Conservation (phyloP, 2,329 filamentous ascomycete species). For the Cercospora zeina region DNA sequence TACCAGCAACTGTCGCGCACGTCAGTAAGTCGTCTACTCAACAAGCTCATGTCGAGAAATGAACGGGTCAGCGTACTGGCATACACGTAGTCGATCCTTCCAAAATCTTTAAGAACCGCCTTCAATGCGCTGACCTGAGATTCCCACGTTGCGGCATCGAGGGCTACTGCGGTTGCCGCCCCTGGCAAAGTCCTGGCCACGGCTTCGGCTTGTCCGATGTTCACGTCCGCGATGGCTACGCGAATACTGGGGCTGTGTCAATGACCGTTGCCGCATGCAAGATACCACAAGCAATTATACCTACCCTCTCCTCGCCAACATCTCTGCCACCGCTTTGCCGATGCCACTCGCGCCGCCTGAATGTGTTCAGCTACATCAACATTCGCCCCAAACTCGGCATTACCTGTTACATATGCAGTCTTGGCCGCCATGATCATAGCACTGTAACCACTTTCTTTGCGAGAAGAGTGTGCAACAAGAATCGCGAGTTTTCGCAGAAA, state of each 20-base stretch:
- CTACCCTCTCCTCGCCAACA: slow-evolving; percentile 36
- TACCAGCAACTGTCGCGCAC: slow-evolving; percentile 32
- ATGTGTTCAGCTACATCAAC: not conserved
- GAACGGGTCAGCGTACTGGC: slow-evolving; percentile 38
- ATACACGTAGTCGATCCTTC: slow-evolving; percentile 46
- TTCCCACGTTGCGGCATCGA: slow-evolving; percentile 43
- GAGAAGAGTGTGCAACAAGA: not conserved
- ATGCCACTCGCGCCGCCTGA: slow-evolving; percentile 38
- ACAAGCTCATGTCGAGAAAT: not conserved
- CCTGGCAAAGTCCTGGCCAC: slow-evolving; percentile 32
- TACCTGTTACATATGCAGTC: slow-evolving; percentile 24
- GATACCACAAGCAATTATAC: not conserved
- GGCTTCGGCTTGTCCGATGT: slow-evolving; percentile 35
- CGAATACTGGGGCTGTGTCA: slow-evolving; percentile 44
- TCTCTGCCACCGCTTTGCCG: slow-evolving; percentile 39
- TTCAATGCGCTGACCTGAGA: slow-evolving; percentile 44
- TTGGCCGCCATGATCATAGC: slow-evolving; percentile 13
- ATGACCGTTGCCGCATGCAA: not conserved
- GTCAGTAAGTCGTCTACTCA: slow-evolving; percentile 1
- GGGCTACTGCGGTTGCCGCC: slow-evolving; percentile 30
- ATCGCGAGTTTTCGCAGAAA: not conserved
- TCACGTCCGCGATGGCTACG: slow-evolving; percentile 51
- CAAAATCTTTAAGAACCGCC: slow-evolving; percentile 38
- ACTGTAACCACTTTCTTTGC: not conserved
- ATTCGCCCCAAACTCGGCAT: not conserved